Base-by-base conservation (phyloP, 2,329 filamentous ascomycete genomes). In the Cladophialophora yegresii region DNA sequence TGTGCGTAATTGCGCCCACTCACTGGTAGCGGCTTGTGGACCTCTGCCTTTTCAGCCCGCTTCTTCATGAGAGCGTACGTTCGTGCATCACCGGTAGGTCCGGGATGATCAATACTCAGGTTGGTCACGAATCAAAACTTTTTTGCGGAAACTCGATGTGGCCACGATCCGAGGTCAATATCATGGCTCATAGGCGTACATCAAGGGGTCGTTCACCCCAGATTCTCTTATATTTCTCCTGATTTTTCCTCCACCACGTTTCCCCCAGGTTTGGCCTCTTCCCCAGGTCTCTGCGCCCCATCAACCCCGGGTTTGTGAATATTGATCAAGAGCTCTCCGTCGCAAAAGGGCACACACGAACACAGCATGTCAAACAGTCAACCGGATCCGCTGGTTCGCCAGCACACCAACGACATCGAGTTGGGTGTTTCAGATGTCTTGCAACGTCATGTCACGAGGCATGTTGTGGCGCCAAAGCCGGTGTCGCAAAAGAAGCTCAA, bases 401-500 rank as follows among this genome's bases (percentile, higher is more conserved):
- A 71, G 54, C 67, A 72, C 26, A 73, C 73, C n/a, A 62, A 72
- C 56, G 73, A 75, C 58, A 68, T 76, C 49, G 83, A 86, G 71
- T 70, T 85, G 20, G 83, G 83, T 64, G 77, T 82, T 1, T 83
- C 83, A 2, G 83, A 85, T 62, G 83, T 81, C 3, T 73, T 84
- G 12, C 77, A 84, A 70, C 75, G 77, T 54, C 83, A 85, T 70
- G 75, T 81, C 54, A 75, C 77, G 7, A 77, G 83, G 22, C 77
- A 83, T 71, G 82, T 85, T 20, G 79, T 85, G 9, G 72, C 79
- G 23, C 68, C 79, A 3, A 81, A 80, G 66, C 79, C 82, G 9
- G 79, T 86, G 8, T 82, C 82, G 3, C 80, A 85, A 69, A 77
- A 81, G 16, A 83, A 80, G 67, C 80, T 86, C 57, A 76, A 83